Conservation (phyloP, 371 early-diverging fungal genomes). For the Aphelidium insulamus region DNA sequence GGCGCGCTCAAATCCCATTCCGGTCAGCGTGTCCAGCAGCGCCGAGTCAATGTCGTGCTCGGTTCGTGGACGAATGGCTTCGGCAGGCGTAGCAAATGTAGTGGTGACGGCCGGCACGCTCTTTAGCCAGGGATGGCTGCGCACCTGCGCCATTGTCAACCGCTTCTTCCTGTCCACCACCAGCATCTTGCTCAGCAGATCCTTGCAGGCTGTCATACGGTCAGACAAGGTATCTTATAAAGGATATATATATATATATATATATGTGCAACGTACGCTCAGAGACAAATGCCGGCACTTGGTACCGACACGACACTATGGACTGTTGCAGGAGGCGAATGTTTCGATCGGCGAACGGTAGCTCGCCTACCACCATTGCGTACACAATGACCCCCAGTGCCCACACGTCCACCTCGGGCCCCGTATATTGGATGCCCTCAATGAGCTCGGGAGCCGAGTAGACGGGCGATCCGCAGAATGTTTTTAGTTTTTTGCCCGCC, state of each 20-base stretch:
- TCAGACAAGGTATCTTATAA: too few species aligned
- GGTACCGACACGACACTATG: too few species aligned
- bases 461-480: slow-evolving; percentile 35
- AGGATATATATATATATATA: too few species aligned
- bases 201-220: not conserved
- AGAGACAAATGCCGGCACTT: too few species aligned
- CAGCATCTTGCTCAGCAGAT: slow-evolving; percentile 17
- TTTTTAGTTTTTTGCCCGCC: slow-evolving; percentile 8
- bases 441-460: slow-evolving; percentile 33
- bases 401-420: slow-evolving; percentile 32
- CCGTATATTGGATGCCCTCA: slow-evolving; percentile 26
- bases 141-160: slow-evolving; percentile 10
- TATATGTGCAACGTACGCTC: too few species aligned
- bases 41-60: too few species aligned
- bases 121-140: slow-evolving; percentile 16
- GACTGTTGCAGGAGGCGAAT: too few species aligned
- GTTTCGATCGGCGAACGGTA: slow-evolving; percentile 46
- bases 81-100: too few species aligned
- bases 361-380: slow-evolving; percentile 35
- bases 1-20: too few species aligned
- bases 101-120: too few species aligned
- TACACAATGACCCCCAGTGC: slow-evolving; percentile 33
- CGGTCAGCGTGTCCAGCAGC: too few species aligned
- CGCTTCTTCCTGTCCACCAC: slow-evolving; percentile 12
- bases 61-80: too few species aligned